These are phyloP conservation scores for Blepharisma stoltei DNA, from an alignment of 73 alveolate species.

Conservation along the genomic window DNA sequence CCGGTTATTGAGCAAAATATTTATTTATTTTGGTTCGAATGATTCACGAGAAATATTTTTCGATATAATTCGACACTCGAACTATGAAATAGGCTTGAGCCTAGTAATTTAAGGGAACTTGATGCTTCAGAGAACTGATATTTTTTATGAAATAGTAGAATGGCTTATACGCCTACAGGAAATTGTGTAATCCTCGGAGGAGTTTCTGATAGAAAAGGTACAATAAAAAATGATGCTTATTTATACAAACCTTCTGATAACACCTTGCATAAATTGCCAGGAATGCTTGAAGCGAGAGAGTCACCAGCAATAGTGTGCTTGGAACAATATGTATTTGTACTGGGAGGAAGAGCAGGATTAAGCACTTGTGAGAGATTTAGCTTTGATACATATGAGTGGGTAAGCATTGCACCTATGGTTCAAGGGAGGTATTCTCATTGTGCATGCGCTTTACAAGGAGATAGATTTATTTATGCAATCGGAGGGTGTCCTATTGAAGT, in stretches of 20 bases:
- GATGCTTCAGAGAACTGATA: background rate
- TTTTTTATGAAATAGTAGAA: background rate
- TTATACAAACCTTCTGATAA: background rate
- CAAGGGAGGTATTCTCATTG: background rate
- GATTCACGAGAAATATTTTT: background rate
- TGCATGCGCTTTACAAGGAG: background rate
- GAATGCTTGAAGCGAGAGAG: slow-evolving; percentile 9
- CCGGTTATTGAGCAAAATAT: background rate
- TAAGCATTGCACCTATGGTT: background rate
- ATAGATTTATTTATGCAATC: background rate
- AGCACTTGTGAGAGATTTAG: background rate
- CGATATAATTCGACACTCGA: background rate
- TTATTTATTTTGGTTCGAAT: background rate
- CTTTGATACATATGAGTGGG: background rate
- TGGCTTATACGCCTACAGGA: background rate
- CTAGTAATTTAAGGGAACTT: background rate
- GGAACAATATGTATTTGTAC: background rate
- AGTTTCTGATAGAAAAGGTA: background rate
- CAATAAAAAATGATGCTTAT: slow-evolving; percentile 1
- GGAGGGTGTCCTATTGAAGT: slow-evolving; percentile 16
- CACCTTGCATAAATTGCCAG: background rate
- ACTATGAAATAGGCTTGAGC: background rate
- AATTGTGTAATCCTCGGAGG: slow-evolving; percentile 7
- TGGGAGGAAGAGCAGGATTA: background rate
- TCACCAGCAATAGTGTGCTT: background rate